Percentiles rank a stretch among this genome's conserved stretches.
These are phyloP conservation scores for Nemania diffusa DNA, from an alignment of 2,329 filamentous ascomycete genomes.

Conservation along the genomic window DNA sequence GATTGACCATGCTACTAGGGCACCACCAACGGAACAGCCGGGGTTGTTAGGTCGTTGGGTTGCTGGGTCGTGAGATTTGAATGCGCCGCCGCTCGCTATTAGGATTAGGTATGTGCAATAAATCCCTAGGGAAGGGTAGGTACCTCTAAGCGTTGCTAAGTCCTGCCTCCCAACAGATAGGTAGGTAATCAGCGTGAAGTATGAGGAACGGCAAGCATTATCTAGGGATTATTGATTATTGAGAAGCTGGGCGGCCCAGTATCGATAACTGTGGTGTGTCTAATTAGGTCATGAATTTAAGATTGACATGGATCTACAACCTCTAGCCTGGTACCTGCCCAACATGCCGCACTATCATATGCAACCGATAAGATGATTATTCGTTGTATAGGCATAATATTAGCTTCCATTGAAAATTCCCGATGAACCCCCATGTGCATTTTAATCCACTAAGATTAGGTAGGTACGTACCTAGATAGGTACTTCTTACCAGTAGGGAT, in stretches of 20 bases:
- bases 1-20: slow-evolving; percentile 6
- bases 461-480: no score
- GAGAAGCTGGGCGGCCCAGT: slow-evolving; percentile 18
- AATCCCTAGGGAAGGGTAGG: not conserved
- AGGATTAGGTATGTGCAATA: not conserved
- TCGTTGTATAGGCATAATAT: not conserved
- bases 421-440: no score
- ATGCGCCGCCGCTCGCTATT: slow-evolving; percentile 1
- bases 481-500: no score
- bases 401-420: no score
- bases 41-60: slow-evolving; percentile 7
- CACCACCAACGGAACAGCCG: slow-evolving; percentile 21
- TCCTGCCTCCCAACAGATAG: not conserved
- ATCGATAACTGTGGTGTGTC: slow-evolving; percentile 20
- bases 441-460: no score
- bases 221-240: slow-evolving; percentile 1
- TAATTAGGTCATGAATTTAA: slow-evolving; percentile 24
- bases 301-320: slow-evolving; percentile 3
- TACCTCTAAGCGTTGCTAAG: not conserved
- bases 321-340: not conserved
- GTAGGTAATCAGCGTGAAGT: not conserved
- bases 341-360: not conserved
- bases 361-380: not conserved
- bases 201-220: not conserved
- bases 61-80: slow-evolving; percentile 8